Conservation (phyloP, 148 eudicot species). For the Cornus kousa region DNA sequence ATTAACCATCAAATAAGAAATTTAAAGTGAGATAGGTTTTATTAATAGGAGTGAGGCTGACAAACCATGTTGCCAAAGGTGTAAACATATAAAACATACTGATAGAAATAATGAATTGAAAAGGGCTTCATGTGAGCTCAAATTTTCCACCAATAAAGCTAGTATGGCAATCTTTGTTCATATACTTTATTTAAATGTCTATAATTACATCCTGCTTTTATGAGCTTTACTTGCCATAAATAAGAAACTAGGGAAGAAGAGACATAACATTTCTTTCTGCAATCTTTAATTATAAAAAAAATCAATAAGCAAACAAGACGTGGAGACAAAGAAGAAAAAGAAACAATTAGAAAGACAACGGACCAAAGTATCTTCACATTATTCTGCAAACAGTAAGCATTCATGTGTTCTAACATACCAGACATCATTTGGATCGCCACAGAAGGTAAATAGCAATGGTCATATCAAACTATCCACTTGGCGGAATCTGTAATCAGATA, state of each 20-base stretch:
- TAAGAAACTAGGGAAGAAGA: conserved; percentile 6
- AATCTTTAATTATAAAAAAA: conserved; percentile 44
- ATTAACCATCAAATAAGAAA: background rate
- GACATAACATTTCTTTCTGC: conserved; percentile 84
- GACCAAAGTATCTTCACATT: conserved; percentile 60
- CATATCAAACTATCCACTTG: conserved; percentile 88
- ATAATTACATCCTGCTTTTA: background rate
- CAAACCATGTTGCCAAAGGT: background rate
- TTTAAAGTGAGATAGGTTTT: background rate
- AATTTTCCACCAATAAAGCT: background rate
- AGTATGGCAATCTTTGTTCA: background rate
- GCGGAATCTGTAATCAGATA: conserved; percentile 54
- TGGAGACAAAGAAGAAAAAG: conserved; percentile 18
- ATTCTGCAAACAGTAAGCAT: conserved; percentile 74
- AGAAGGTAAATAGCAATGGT: conserved; percentile 89
- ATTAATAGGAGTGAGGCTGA: background rate
- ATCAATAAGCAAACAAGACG: conserved; percentile 20
- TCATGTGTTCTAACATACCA: conserved; percentile 84
- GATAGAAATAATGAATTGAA: background rate
- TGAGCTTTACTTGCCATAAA: background rate
- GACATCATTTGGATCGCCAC: conserved; percentile 68
- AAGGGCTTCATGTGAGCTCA: background rate
- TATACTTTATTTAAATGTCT: background rate
- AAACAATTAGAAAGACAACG: conserved; percentile 17
- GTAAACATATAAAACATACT: background rate